phyloP scores from a whole-genome alignment of 495 filamentous ascomycete species.

The Aspergillus bridgeri region DNA sequence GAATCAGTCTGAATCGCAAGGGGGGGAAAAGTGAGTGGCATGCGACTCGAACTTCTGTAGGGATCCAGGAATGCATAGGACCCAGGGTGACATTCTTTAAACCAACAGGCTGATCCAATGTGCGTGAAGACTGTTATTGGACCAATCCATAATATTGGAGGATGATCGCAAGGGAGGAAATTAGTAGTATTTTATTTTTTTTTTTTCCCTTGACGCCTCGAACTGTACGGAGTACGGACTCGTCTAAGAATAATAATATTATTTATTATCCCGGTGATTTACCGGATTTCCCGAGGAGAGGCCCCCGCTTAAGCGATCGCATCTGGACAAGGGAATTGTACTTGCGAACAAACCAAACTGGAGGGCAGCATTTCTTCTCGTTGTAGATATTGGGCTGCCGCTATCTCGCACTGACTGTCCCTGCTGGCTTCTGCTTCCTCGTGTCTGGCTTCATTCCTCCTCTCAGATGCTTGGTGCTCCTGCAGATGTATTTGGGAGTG shows the following conservation, averaged over 20 bases:
- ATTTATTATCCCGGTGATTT: not conserved
- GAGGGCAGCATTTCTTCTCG: too few species aligned
- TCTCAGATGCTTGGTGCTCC: not conserved
- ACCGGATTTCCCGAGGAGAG: not conserved
- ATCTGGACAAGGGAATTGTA: not conserved
- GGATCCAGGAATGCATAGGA: not conserved
- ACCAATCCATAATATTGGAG: not conserved
- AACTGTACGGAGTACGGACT: too few species aligned
- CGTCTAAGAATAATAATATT: too few species aligned
- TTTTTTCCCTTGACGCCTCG: not conserved
- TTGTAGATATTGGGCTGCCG: too few species aligned
- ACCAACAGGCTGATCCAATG: not conserved
- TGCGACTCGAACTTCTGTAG: not conserved
- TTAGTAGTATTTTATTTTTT: not conserved
- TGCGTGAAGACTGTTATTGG: not conserved
- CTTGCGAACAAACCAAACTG: too few species aligned
- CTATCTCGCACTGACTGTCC: too few species aligned
- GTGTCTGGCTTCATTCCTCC: not conserved
- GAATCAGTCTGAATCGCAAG: not conserved
- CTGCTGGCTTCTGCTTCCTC: too few species aligned
- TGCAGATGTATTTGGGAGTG: not conserved
- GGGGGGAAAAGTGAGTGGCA: too few species aligned
- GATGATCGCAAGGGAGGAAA: not conserved
- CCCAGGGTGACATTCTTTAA: not conserved
- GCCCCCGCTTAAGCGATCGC: not conserved